Evolutionary conservation across 257 asterid species (phyloP).

Genomic region (Lavandula angustifolia): DNA sequence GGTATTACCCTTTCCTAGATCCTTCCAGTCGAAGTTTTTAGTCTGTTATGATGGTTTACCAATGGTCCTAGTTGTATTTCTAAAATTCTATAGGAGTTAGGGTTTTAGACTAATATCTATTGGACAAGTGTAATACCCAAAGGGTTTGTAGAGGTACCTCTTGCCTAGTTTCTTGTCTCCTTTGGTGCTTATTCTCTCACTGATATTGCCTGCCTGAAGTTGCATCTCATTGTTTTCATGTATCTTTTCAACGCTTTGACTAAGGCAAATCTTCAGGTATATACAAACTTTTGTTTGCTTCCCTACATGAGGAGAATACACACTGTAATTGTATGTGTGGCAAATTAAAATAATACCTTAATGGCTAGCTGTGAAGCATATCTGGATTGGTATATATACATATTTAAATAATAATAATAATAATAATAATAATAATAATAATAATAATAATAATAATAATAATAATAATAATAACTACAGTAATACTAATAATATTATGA

Average conservation of each 20-base stretch:
- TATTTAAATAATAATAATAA: too few relatives aligned
- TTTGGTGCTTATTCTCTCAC: conserved; percentile 9
- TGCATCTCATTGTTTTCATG: conserved; percentile 2
- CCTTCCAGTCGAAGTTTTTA: conserved; percentile 27
- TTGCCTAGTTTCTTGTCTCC: conserved; percentile 10
- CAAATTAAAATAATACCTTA: conserved; percentile 16
- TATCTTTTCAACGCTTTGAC: neutral
- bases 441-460: too few relatives aligned
- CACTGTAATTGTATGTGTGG: conserved; percentile 18
- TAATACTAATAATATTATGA: neutral
- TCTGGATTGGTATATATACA: neutral
- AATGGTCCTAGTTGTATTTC: neutral
- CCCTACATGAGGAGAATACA: conserved; percentile 14
- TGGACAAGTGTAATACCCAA: conserved; percentile 1
- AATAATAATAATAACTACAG: too few relatives aligned
- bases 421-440: too few relatives aligned
- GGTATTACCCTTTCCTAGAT: conserved; percentile 50
- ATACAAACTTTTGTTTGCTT: conserved; percentile 19
- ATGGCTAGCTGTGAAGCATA: conserved; percentile 13
- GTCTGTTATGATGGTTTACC: conserved; percentile 23
- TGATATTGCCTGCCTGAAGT: neutral
- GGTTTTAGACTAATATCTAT: conserved; percentile 9
- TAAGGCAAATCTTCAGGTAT: conserved; percentile 10
- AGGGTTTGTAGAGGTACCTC: conserved; percentile 2
- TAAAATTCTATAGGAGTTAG: conserved; percentile 3